phyloP scores from a whole-genome alignment of 225 moss, liverwort and hornwort genomes.

The Marchantia paleacea region DNA sequence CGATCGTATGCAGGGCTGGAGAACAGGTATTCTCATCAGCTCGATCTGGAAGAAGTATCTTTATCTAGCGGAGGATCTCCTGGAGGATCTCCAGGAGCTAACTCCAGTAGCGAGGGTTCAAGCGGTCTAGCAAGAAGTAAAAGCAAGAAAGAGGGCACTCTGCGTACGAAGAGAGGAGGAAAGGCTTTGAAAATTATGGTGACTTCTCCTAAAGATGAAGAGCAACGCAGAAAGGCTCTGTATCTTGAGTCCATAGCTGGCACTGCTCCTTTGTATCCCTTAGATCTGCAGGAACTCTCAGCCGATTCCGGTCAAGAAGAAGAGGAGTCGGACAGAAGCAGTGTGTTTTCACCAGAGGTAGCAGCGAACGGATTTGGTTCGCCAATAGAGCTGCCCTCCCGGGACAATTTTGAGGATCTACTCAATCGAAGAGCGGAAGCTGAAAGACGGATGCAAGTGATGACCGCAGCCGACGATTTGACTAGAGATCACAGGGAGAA shows the following conservation, averaged over 20 bases:
- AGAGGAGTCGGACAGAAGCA: constrained; percentile 44
- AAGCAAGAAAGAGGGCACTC: constrained; percentile 31
- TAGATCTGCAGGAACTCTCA: constrained; percentile 37
- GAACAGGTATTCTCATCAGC: constrained; percentile 21
- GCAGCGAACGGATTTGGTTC: constrained; percentile 51
- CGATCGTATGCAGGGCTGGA: constrained; percentile 22
- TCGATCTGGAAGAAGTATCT: constrained; percentile 21
- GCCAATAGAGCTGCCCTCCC: constrained; percentile 42
- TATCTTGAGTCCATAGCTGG: constrained; percentile 32
- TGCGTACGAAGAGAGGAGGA: constrained; percentile 43
- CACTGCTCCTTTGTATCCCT: constrained; percentile 40
- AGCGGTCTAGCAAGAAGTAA: constrained; percentile 18
- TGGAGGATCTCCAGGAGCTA: constrained; percentile 13
- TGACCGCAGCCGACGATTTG: neutral
- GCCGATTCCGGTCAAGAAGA: constrained; percentile 34
- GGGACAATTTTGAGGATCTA: constrained; percentile 30
- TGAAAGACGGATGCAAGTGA: constrained; percentile 23
- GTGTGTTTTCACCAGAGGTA: constrained; percentile 39
- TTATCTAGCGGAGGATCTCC: constrained; percentile 22
- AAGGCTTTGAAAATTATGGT: constrained; percentile 46
- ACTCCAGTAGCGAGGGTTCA: constrained; percentile 7
- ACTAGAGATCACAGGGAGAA: constrained; percentile 11
- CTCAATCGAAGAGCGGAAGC: constrained; percentile 21
- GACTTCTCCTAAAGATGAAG: constrained; percentile 28
- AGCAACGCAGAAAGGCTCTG: constrained; percentile 26